These are phyloP conservation scores for Phytomonas sp. DNA, from an alignment of 208 protist species.

Conservation along the genomic window DNA sequence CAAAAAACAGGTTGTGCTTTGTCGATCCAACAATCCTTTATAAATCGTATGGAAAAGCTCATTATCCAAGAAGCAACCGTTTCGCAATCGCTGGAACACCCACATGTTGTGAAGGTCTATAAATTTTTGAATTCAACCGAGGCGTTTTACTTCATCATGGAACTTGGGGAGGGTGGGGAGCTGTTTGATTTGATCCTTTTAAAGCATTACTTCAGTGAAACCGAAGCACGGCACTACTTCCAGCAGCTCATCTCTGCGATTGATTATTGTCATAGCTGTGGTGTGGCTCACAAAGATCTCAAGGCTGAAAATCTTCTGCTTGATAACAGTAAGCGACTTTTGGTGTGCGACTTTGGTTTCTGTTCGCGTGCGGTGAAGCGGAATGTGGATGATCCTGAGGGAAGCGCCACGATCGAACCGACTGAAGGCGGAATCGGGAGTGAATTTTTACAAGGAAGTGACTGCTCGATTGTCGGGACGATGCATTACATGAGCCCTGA, in stretches of 20 bases:
- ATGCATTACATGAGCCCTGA: conserved; percentile 85
- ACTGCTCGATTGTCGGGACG: conserved; percentile 26
- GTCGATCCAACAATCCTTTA: conserved; percentile 10
- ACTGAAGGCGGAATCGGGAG: conserved; percentile 23
- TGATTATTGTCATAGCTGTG: conserved; percentile 87
- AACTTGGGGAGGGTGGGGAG: conserved; percentile 87
- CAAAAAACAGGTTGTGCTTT: not conserved
- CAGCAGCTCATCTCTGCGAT: conserved; percentile 88
- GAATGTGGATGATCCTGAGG: conserved; percentile 45
- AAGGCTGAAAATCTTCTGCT: conserved; percentile 91
- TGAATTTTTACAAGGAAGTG: conserved; percentile 15
- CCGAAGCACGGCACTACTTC: conserved; percentile 81
- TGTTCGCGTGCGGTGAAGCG: conserved; percentile 48
- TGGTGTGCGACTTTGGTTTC: conserved; percentile 90
- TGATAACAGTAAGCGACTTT: conserved; percentile 45
- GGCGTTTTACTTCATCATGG: conserved; percentile 87
- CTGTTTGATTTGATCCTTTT: conserved; percentile 92
- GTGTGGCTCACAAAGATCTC: conserved; percentile 90
- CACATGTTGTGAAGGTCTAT: conserved; percentile 84
- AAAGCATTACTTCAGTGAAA: conserved; percentile 74
- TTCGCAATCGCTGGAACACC: conserved; percentile 84
- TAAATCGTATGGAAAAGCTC: conserved; percentile 34
- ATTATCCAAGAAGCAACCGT: conserved; percentile 85
- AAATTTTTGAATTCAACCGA: conserved; percentile 81
- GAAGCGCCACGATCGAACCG: conserved; percentile 21